Conservation (phyloP, 805 yeast genomes). For the Candida insectorum region DNA sequence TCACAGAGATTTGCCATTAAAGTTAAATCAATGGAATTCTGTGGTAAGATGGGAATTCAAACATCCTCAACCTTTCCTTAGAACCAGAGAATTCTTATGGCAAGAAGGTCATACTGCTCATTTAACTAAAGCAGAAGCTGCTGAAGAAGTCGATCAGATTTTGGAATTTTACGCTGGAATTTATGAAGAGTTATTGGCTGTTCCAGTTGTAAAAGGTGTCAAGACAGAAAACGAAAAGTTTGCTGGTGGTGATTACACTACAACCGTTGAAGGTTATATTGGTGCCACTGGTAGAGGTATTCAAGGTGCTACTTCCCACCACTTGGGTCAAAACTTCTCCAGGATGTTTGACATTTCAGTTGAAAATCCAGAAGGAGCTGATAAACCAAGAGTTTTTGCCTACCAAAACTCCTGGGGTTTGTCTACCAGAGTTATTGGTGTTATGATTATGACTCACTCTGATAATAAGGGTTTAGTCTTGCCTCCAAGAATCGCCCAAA, state of each 20-base stretch:
- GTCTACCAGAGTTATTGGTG: constrained; percentile 98
- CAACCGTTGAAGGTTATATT: constrained; percentile 94
- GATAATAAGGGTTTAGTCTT: constrained; percentile 97
- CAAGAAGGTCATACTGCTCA: constrained; percentile 99
- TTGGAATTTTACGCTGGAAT: constrained; percentile 81
- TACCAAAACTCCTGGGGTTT: constrained; percentile 99
- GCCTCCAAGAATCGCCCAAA: constrained; percentile 95
- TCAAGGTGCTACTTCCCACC: constrained; percentile 98
- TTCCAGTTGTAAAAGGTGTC: constrained; percentile 91
- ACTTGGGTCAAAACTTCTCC: constrained; percentile 96
- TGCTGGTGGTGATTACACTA: constrained; percentile 96
- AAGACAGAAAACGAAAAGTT: constrained; percentile 98
- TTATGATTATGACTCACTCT: constrained; percentile 98
- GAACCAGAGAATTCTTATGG: constrained; percentile 99
- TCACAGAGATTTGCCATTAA: constrained; percentile 95
- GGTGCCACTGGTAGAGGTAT: constrained; percentile 99
- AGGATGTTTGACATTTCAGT: constrained; percentile 96
- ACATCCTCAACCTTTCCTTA: constrained; percentile 98
- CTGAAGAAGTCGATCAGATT: constrained; percentile 78
- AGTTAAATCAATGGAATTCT: constrained; percentile 98
- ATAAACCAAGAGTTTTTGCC: constrained; percentile 80
- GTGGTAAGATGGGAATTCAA: constrained; percentile 99
- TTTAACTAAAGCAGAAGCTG: constrained; percentile 77
- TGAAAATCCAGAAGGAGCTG: constrained; percentile 90
- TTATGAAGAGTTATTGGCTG: constrained; percentile 91